A percentile compares a stretch with the other conserved stretches of the same genome.
These are phyloP conservation scores for Candida qinlingensis DNA, from an alignment of 805 yeast genomes.

Conservation along the genomic window DNA sequence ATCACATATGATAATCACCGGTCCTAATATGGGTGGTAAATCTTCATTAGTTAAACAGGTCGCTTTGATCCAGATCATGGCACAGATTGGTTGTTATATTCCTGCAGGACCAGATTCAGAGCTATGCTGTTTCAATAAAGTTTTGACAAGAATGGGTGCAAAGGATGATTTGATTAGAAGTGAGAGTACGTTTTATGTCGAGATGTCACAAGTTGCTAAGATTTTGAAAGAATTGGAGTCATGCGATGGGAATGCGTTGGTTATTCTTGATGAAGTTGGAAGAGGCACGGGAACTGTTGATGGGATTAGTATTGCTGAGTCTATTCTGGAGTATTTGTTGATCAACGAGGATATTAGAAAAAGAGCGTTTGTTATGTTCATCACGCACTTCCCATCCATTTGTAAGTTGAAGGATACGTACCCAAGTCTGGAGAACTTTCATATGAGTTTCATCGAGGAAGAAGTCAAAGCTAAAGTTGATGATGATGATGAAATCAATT, in stretches of 20 bases:
- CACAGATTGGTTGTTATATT: conserved; percentile 76
- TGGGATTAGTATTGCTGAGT: conserved; percentile 96
- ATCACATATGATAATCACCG: conserved; percentile 82
- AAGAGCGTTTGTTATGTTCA: conserved; percentile 77
- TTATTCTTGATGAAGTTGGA: conserved; percentile 92
- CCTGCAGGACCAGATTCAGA: conserved; percentile 72
- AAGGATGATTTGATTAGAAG: conserved; percentile 96
- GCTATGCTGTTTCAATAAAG: conserved; percentile 78
- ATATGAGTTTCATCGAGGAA: conserved; percentile 62
- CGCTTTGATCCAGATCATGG: conserved; percentile 82
- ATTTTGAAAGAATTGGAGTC: conserved; percentile 58
- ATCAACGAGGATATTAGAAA: conserved; percentile 40
- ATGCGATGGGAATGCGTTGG: conserved; percentile 59
- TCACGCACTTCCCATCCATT: conserved; percentile 93
- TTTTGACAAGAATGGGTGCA: conserved; percentile 94
- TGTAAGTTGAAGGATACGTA: conserved; percentile 67
- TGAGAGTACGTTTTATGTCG: conserved; percentile 92
- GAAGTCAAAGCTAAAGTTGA: conserved; percentile 12
- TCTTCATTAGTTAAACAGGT: conserved; percentile 88
- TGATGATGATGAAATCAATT: conserved; percentile 27
- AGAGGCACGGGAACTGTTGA: conserved; percentile 79
- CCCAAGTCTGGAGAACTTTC: conserved; percentile 70
- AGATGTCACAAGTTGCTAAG: conserved; percentile 89
- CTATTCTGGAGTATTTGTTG: conserved; percentile 82
- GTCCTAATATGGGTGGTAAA: conserved; percentile 98